Evolutionary conservation across 768 basidiomycete species (phyloP).

Genomic region (Kwoniella shandongensis): DNA sequence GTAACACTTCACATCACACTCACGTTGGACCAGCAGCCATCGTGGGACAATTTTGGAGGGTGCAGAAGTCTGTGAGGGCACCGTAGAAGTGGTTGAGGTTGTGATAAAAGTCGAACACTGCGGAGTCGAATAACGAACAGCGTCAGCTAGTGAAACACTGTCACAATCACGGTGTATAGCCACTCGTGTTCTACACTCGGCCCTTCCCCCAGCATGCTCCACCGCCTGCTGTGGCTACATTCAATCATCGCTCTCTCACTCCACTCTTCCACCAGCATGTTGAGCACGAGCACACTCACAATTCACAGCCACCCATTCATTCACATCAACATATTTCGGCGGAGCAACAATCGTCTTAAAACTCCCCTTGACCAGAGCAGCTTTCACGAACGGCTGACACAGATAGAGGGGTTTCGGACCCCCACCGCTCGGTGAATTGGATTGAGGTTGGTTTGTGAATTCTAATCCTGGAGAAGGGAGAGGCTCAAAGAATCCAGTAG

Average conservation of each 20-base stretch:
- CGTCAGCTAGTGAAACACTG: too few species aligned
- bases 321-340: conserved; percentile 91
- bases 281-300: too few species aligned
- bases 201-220: too few species aligned
- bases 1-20: too few species aligned
- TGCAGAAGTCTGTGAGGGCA: conserved; percentile 88
- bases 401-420: conserved; percentile 64
- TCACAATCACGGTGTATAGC: too few species aligned
- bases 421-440: conserved; percentile 22
- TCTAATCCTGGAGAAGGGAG: conserved; percentile 43
- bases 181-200: too few species aligned
- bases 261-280: too few species aligned
- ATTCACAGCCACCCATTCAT: conserved; percentile 96
- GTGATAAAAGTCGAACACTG: conserved; percentile 96
- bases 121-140: too few species aligned
- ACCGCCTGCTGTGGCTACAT: too few species aligned
- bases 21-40: conserved; percentile 89
- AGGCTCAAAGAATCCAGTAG: conserved; percentile 39
- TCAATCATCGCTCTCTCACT: too few species aligned
- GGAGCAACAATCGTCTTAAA: conserved; percentile 97
- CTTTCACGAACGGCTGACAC: conserved; percentile 90
- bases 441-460: conserved; percentile 10
- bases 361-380: conserved; percentile 93
- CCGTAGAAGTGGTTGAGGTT: conserved; percentile 97
- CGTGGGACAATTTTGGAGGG: conserved; percentile 79